Evolutionary conservation across 805 yeast species (phyloP), one percentile per base, ranked within the genome.

Genomic region (Wickerhamiella siamensis): DNA sequence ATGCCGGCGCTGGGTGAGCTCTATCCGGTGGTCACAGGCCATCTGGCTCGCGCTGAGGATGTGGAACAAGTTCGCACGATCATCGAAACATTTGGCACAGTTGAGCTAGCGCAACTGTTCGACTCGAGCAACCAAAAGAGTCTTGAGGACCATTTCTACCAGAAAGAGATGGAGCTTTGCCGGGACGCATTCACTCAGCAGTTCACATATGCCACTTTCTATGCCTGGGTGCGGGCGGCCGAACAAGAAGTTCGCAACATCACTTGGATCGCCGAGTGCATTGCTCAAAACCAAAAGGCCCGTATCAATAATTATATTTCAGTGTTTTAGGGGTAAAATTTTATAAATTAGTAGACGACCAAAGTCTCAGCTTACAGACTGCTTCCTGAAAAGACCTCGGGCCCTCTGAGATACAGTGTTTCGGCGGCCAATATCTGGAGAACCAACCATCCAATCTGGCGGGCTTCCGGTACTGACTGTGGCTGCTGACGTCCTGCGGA

Each of bases 241-340:
- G 98, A 91, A 63, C 98, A 93, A 64, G 99, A 91, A 63, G 76
- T 93, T 45, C 75, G 98, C 63, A 91, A 91, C 61, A 80, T 91
- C 51, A 84, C 97, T n/a, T 91, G 99, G 99, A 88, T 91, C 43
- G 95, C 97, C 39, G 99, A 91, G 66, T 91, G 99, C 69, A 91
- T 91, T 66, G 95, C 97, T 26, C 98, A 93, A 63, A 87, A 86
- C 60, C 99, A 91, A 70, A 83, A 86, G 66, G 93, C 83, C 58
- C 75, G 95, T 61, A 83, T 91, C 51, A 78, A 80, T 54, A 83
- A 83, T 61, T 93, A 86, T 60, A 86, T 93, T 46, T 69, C 93
- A 35, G 95, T 88, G 33, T 84, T 78, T 53, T 86, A 66, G 47
- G 31, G 8, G 31, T 14, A 17, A 31, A 9, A 12, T 31, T 10